Percentiles rank a stretch among this genome's conserved stretches.
Conservation (phyloP, 2,329 filamentous ascomycete species). For the Microsporum ferrugineum region DNA sequence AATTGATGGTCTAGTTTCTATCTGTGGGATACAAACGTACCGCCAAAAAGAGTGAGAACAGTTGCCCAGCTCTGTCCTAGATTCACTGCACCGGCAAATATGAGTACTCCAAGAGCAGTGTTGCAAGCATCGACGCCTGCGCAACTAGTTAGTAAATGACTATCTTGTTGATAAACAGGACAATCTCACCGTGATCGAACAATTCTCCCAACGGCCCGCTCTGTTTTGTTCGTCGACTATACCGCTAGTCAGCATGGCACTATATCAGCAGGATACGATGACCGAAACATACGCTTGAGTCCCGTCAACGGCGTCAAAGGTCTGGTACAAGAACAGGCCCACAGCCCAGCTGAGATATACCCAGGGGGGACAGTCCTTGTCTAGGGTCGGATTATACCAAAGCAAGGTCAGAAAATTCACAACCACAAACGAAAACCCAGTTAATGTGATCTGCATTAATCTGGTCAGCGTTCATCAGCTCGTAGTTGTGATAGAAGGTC, state of each 20-base stretch:
- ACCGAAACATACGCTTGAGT: conserved; percentile 61
- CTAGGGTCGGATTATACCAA: conserved; percentile 90
- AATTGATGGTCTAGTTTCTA: neutral
- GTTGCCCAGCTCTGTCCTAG: conserved; percentile 88
- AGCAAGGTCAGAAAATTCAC: conserved; percentile 81
- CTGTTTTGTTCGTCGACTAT: conserved; percentile 72
- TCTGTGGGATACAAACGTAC: conserved; percentile 37
- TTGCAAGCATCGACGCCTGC: conserved; percentile 84
- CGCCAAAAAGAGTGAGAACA: conserved; percentile 68
- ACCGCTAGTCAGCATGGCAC: conserved; percentile 3
- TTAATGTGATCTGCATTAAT: conserved; percentile 68
- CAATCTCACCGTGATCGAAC: conserved; percentile 68
- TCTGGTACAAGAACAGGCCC: conserved; percentile 92
- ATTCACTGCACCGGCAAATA: conserved; percentile 88
- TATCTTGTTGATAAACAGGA: neutral
- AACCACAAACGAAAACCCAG: conserved; percentile 81
- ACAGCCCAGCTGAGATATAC: conserved; percentile 87
- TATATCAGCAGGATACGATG: conserved; percentile 17
- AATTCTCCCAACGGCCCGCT: conserved; percentile 90
- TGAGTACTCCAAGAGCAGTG: conserved; percentile 80
- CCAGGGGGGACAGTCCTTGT: conserved; percentile 88
- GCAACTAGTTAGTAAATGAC: conserved; percentile 4
- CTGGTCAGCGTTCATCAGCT: neutral
- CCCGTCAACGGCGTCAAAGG: conserved; percentile 94
- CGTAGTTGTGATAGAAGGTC: neutral